These are phyloP conservation scores for Porcisia hertigi DNA, from an alignment of 208 protist species.

Conservation along the genomic window DNA sequence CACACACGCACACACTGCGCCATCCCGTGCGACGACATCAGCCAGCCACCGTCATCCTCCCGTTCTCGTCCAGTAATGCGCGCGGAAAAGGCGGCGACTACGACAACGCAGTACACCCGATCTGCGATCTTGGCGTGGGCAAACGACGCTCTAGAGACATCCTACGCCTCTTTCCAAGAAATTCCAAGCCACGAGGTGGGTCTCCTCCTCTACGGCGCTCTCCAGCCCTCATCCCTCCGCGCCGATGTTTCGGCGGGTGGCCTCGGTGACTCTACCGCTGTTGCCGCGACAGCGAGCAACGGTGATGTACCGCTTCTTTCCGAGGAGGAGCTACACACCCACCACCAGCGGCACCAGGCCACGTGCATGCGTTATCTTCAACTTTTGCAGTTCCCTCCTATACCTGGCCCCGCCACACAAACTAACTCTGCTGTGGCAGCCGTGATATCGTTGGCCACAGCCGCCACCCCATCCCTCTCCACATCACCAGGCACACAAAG, in stretches of 20 bases:
- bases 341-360: background rate
- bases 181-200: slow-evolving; percentile 62
- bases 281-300: background rate
- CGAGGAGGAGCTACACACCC: background rate
- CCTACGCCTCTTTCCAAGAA: slow-evolving; percentile 52
- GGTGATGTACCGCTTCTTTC: slow-evolving; percentile 14
- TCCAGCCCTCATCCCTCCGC: slow-evolving; percentile 8
- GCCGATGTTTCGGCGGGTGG: too few species aligned
- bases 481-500: background rate
- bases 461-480: background rate
- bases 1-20: background rate
- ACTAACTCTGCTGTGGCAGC: background rate
- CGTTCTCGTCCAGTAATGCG: background rate
- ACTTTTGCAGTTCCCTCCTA: slow-evolving; percentile 30
- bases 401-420: slow-evolving; percentile 1
- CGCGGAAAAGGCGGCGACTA: background rate
- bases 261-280: background rate
- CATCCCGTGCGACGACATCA: background rate
- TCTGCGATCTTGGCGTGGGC: slow-evolving; percentile 66
- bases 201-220: slow-evolving; percentile 72
- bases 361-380: slow-evolving; percentile 38
- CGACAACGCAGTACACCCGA: slow-evolving; percentile 33
- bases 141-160: slow-evolving; percentile 39
- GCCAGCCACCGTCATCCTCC: background rate
- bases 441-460: background rate